These are phyloP conservation scores for Purpureocillium lavendulum DNA, from an alignment of 2,329 filamentous ascomycete species.

Conservation along the genomic window DNA sequence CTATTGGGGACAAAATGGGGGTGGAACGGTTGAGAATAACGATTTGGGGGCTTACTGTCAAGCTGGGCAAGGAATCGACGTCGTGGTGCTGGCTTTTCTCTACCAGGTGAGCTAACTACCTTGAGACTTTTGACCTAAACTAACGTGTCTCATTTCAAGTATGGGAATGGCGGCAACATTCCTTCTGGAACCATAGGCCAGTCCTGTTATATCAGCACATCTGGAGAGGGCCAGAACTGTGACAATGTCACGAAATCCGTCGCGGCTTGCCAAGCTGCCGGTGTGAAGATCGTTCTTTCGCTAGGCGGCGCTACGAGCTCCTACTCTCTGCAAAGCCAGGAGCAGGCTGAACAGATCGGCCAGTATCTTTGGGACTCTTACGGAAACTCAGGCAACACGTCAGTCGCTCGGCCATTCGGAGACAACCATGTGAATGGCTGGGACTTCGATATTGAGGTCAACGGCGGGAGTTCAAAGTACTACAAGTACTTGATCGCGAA, in stretches of 20 bases:
- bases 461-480: conserved; percentile 9
- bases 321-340: conserved; percentile 10
- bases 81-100: conserved; percentile 34
- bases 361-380: conserved; percentile 15
- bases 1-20: conserved; percentile 21
- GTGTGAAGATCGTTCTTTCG: conserved; percentile 12
- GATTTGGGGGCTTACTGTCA: conserved; percentile 29
- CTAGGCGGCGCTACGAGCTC: conserved; percentile 9
- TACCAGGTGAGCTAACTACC: too few species aligned
- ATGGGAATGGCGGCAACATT: conserved; percentile 23
- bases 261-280: conserved; percentile 12
- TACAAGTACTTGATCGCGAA: conserved; percentile 12
- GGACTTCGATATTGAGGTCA: conserved; percentile 14
- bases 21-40: conserved; percentile 21
- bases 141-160: too few species aligned
- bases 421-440: conserved; percentile 10
- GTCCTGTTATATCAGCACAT: conserved; percentile 25
- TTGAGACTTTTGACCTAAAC: too few species aligned
- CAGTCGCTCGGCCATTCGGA: conserved; percentile 11
- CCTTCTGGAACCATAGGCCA: conserved; percentile 31
- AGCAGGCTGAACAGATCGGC: conserved; percentile 11
- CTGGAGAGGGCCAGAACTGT: conserved; percentile 20
- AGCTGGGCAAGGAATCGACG: conserved; percentile 27
- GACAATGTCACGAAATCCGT: conserved; percentile 9
- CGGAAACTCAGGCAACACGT: conserved; percentile 6